Base-by-base conservation (phyloP, 176 grass and related monocot genomes). In the Oropetium thomaeum region DNA sequence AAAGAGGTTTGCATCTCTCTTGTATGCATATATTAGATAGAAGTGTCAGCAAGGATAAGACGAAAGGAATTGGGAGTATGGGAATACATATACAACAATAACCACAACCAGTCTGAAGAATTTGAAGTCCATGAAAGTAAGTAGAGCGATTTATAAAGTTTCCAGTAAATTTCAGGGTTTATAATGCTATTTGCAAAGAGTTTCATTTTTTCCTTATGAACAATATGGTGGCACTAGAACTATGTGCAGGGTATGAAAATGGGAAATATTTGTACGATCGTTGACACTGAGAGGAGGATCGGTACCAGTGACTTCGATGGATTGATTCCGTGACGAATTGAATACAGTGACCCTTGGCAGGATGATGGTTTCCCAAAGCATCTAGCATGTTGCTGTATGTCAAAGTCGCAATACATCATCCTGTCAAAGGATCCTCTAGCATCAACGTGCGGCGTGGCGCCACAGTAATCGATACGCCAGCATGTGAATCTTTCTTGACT, bases 301-400 rank as follows among this genome's bases (percentile, higher is more conserved):
- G 71, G n/a, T 69, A 61, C 69, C 27, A 7, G 13, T 52, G 72
- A 62, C 42, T 61, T 76, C 32, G 41, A 69, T 37, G 53, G 63
- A 70, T 81, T 20, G 63, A 75, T 86, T 80, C 76, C 1, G 7
- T 59, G 60, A 85, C 32, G 42, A 74, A 79, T 58, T 59, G 61
- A 17, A 39, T 14, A 41, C 31, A 85, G 40, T 6, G 57, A 77
- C 59, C 26, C 33, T 42, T 8, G 25, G 67, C 73, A 63, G 67
- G 79, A 63, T 81, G 79, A 64, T 63, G 41, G 75, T 69, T 49
- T 35, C 68, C 55, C 68, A 64, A 23, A 28, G 79, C 68, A 72
- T 81, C 58, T 13, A 81, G 17, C 68, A 62, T 51, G 42, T 64
- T 81, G 68, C 10, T 81, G 68, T 72, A 72, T 25, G 43, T 63